Percentiles rank a stretch among this genome's conserved stretches.
These are phyloP conservation scores for Populus hybrid DNA, from an alignment of 441 rosid species.

Conservation along the genomic window DNA sequence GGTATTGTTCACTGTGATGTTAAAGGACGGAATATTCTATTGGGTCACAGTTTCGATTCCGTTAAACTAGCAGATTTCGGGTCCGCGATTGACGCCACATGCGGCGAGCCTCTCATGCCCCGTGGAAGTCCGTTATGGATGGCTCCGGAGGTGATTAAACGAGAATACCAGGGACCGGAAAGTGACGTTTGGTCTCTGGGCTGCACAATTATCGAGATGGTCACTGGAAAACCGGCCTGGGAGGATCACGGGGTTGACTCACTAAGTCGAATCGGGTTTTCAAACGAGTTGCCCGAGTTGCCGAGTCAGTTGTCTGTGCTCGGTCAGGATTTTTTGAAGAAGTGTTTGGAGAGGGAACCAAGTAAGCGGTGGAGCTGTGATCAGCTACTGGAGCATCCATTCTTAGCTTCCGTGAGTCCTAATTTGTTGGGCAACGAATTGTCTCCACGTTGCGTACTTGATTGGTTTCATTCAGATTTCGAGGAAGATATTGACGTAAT, in stretches of 20 bases:
- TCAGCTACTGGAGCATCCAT: slow-evolving; percentile 63
- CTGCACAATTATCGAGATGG: slow-evolving; percentile 70
- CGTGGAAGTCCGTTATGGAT: slow-evolving; percentile 89
- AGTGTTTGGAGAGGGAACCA: slow-evolving; percentile 51
- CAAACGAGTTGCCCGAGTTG: slow-evolving; percentile 39
- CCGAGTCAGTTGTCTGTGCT: slow-evolving; percentile 42
- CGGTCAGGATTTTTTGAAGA: slow-evolving; percentile 58
- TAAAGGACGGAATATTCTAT: slow-evolving; percentile 59
- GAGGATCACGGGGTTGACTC: slow-evolving; percentile 47
- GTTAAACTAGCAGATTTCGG: slow-evolving; percentile 81
- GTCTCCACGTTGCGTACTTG: slow-evolving; percentile 74
- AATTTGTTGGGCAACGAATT: slow-evolving; percentile 16
- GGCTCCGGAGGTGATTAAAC: slow-evolving; percentile 83
- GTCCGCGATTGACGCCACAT: slow-evolving; percentile 27
- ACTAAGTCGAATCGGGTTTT: slow-evolving; percentile 48
- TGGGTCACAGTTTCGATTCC: slow-evolving; percentile 24
- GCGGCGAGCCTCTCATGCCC: slow-evolving; percentile 23
- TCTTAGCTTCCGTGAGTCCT: slow-evolving; percentile 32
- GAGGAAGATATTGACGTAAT: slow-evolving; percentile 24
- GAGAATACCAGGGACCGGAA: slow-evolving; percentile 68
- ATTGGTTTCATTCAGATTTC: slow-evolving; percentile 43
- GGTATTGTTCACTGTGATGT: slow-evolving; percentile 77
- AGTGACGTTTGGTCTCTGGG: slow-evolving; percentile 87
- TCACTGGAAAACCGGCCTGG: slow-evolving; percentile 71
- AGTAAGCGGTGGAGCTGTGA: slow-evolving; percentile 68